Evolutionary conservation across 2,329 filamentous ascomycete genomes (phyloP), one percentile per base, ranked within the genome.

Genomic region (Trichoderma sp.): DNA sequence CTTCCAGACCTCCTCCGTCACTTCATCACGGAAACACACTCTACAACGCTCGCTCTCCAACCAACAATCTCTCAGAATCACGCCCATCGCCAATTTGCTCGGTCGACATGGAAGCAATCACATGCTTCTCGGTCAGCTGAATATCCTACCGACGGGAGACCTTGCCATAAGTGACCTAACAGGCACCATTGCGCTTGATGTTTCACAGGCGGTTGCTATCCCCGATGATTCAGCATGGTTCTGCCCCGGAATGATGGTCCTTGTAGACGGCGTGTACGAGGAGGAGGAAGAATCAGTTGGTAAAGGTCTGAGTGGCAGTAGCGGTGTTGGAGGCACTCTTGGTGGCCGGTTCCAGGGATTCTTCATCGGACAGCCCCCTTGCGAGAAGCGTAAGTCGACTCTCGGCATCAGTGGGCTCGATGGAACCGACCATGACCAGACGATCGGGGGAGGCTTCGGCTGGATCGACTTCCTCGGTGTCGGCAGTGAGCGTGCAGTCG

Each of bases 391-490:
- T 53, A 91, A 92, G 67, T 89, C 91, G 14, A 97, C 95, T 0
- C 87, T 98, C 4, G 95, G 95, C 11, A 90, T 93, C 67, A 90
- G 88, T 74, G 89, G 88, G 18, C 88, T 86, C 2, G 89, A 91
- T 27, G 87, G 88, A n/a, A 88, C 88, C n/a, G 88, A 88, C 12
- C 85, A 86, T 24, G 89, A 90, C 76, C 87, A 90, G 77, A 91
- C 90, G 53, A 91, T 93, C 59, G 93, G 92, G 33, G 94, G 94
- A 75, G 94, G 94, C 1, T 98, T 98, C 81, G 97, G 97, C 60
- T 99, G 97, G 95, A 95, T 98, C 71, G 97, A 98, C 83, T 99
- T 98, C 81, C 87, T 98, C 1, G 97, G 96, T 6, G 90, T 97
- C 1, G 96, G 96, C 45, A 97, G 95, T 80, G 95, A 98, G 83